phyloP scores from a whole-genome alignment of 2,329 filamentous ascomycete genomes.

The Thelonectria olida region DNA sequence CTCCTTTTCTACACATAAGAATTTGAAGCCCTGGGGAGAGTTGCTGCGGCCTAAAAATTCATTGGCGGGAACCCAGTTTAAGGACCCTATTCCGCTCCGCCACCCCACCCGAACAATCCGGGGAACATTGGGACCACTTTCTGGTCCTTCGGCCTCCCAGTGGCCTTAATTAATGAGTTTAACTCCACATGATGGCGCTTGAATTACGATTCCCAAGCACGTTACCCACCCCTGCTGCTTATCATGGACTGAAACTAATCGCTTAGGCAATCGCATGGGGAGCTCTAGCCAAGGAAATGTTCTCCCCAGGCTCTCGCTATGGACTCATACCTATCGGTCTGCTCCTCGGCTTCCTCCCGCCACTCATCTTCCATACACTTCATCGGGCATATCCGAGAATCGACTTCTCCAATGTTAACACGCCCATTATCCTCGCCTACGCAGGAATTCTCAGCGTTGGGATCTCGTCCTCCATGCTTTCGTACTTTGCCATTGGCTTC shows the following conservation, averaged over 20 bases:
- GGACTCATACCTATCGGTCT: neutral
- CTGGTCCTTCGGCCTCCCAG: too few species aligned
- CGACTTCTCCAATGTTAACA: constrained; percentile 2
- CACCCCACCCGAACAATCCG: too few species aligned
- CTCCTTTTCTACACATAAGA: too few species aligned
- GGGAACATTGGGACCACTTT: neutral
- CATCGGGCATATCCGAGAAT: neutral
- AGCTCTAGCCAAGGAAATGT: neutral
- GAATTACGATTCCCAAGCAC: too few species aligned
- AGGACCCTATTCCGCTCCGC: too few species aligned
- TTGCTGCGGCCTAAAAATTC: too few species aligned
- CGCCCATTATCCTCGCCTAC: neutral
- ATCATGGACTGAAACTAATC: neutral
- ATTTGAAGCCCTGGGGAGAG: too few species aligned
- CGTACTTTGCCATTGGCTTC: neutral
- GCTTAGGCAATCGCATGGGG: neutral
- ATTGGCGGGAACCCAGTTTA: too few species aligned
- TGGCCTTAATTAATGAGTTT: too few species aligned
- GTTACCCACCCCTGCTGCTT: too few species aligned
- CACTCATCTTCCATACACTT: neutral
- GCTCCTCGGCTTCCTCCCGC: neutral
- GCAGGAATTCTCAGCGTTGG: neutral
- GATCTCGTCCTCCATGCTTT: neutral
- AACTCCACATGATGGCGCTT: too few species aligned
- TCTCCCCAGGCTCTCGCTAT: neutral